Evolutionary conservation across 306 rosid genomes (phyloP).

Genomic region (Chamaecrista fasciculata): DNA sequence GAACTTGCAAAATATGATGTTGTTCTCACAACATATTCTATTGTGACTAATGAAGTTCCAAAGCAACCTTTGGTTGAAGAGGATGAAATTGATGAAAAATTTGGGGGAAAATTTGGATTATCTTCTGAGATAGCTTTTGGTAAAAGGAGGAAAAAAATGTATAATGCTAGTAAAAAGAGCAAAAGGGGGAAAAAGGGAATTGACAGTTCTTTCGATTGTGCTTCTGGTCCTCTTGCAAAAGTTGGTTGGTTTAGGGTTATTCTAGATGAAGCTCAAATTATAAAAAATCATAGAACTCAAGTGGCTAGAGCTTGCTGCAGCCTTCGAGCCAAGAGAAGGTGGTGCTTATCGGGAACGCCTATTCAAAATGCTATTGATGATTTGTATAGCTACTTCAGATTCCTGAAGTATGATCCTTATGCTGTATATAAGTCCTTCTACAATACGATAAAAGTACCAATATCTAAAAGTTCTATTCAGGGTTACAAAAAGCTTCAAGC

Average conservation of each 20-base stretch:
- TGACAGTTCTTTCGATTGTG: conserved; percentile 55
- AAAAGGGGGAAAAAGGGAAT: conserved; percentile 73
- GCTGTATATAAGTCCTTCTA: conserved; percentile 84
- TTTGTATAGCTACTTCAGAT: conserved; percentile 92
- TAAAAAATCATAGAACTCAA: conserved; percentile 96
- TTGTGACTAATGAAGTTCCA: conserved; percentile 93
- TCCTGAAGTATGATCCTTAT: conserved; percentile 94
- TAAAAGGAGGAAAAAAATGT: conserved; percentile 72
- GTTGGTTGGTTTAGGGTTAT: conserved; percentile 96
- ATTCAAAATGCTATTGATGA: conserved; percentile 95
- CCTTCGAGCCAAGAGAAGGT: conserved; percentile 94
- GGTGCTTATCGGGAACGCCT: conserved; percentile 99
- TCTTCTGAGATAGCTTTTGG: conserved; percentile 57
- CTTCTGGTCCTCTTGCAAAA: conserved; percentile 78
- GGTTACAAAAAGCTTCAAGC: conserved; percentile 99
- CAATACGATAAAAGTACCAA: conserved; percentile 81
- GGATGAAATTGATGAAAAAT: conserved; percentile 73
- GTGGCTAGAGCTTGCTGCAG: conserved; percentile 99
- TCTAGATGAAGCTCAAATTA: conserved; percentile 97
- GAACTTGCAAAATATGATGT: conserved; percentile 80
- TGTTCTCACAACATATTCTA: conserved; percentile 88
- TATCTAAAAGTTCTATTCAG: conserved; percentile 74
- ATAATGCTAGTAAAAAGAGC: conserved; percentile 56
- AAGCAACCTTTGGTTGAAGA: conserved; percentile 89
- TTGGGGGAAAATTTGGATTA: conserved; percentile 64